Evolutionary conservation across 2,329 filamentous ascomycete genomes (phyloP).

Genomic region (Davidsoniella neocaledoniae): DNA sequence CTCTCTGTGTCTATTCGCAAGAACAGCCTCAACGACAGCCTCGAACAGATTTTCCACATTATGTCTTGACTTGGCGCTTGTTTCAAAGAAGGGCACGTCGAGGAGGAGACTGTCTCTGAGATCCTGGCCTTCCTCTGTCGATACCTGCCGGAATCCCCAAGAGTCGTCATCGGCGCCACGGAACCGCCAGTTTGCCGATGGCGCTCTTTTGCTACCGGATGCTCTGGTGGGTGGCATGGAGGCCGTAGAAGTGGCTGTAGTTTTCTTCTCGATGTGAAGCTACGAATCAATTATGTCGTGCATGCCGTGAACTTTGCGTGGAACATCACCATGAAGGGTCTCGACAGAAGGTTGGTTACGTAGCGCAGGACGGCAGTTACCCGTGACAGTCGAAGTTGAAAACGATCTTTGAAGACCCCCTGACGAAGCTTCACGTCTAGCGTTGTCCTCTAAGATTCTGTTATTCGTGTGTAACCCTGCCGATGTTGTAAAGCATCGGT

Average conservation of each 20-base stretch:
- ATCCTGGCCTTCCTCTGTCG: conserved; percentile 31
- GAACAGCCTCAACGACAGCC: conserved; percentile 28
- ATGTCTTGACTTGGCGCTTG: conserved; percentile 51
- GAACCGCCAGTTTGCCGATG: too few species aligned
- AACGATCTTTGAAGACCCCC: too few species aligned
- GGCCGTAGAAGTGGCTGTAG: background rate
- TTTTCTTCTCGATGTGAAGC: background rate
- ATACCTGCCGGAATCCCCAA: conserved; percentile 20
- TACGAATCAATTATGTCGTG: background rate
- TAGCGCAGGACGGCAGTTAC: too few species aligned
- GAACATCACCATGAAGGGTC: too few species aligned
- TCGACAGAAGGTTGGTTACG: too few species aligned
- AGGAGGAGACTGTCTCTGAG: conserved; percentile 44
- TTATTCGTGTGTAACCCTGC: too few species aligned
- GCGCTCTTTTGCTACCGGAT: too few species aligned
- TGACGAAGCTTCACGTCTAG: too few species aligned
- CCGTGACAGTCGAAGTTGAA: too few species aligned
- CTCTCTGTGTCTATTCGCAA: background rate
- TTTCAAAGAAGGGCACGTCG: conserved; percentile 56
- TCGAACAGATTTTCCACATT: conserved; percentile 56
- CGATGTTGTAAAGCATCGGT: too few species aligned
- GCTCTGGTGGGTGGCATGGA: background rate
- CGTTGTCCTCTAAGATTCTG: too few species aligned
- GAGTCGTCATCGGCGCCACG: background rate
- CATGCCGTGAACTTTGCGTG: background rate